Percentiles rank a stretch among this genome's conserved stretches.
phyloP scores from a whole-genome alignment of 108 stramenopile genomes.

The Poteriospumella lacustris region DNA sequence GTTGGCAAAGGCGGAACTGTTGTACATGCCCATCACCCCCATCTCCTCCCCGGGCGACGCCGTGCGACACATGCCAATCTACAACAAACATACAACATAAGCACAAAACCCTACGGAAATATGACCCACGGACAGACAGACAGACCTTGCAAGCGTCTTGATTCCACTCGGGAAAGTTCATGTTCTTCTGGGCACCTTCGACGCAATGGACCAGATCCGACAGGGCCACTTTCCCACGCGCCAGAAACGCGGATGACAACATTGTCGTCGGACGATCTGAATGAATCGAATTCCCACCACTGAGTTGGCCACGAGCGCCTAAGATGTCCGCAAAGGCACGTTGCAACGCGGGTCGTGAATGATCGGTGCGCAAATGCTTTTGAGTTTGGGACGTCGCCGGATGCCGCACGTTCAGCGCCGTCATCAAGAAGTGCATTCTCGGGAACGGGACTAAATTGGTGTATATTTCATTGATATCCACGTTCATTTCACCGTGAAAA shows the following conservation, averaged over 20 bases:
- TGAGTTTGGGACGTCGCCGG: conserved; percentile 28
- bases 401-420: conserved; percentile 32
- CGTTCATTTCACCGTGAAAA: conserved; percentile 58
- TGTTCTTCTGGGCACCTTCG: conserved; percentile 28
- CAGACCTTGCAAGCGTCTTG: conserved; percentile 60
- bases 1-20: conserved; percentile 42
- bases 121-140: too few species aligned
- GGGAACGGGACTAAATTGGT: conserved; percentile 65
- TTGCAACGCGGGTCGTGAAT: not conserved
- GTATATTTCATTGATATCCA: conserved; percentile 62
- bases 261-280: conserved; percentile 31
- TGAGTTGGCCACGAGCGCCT: conserved; percentile 17
- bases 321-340: not conserved
- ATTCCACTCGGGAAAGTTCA: conserved; percentile 56
- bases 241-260: conserved; percentile 54
- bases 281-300: conserved; percentile 38
- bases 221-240: conserved; percentile 48
- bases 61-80: conserved; percentile 44
- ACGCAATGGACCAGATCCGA: conserved; percentile 49
- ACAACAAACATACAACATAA: not conserved
- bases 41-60: conserved; percentile 26
- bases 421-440: conserved; percentile 53
- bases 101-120: too few species aligned
- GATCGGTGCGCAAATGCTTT: conserved; percentile 39
- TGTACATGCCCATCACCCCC: conserved; percentile 45